These are phyloP conservation scores for Vinca minor DNA, from an alignment of 257 asterid genomes.

Conservation along the genomic window DNA sequence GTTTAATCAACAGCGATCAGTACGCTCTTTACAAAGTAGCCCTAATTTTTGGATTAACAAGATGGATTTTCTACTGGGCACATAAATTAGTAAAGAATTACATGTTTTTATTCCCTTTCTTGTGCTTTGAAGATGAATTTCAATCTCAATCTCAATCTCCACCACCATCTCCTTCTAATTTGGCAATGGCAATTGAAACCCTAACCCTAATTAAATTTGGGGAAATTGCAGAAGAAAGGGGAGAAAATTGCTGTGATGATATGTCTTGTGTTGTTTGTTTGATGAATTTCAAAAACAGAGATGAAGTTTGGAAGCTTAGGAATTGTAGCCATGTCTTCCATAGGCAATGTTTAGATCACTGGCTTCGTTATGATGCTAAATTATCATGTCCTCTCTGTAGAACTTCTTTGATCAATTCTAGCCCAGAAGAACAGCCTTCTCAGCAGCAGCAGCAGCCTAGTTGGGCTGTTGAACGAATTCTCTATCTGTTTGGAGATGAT, in stretches of 20 bases:
- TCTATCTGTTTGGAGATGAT: slow-evolving; percentile 76
- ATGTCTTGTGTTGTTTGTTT: slow-evolving; percentile 55
- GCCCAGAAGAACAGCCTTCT: slow-evolving; percentile 11
- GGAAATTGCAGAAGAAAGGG: too few species aligned
- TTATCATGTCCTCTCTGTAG: slow-evolving; percentile 66
- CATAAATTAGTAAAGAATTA: slow-evolving; percentile 29
- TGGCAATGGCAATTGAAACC: slow-evolving; percentile 27
- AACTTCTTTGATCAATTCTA: slow-evolving; percentile 30
- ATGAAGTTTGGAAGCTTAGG: slow-evolving; percentile 54
- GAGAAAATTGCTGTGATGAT: slow-evolving; percentile 21
- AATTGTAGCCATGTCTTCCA: slow-evolving; percentile 75
- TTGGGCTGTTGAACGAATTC: slow-evolving; percentile 76
- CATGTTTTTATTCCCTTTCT: slow-evolving; percentile 16
- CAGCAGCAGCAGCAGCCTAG: slow-evolving; percentile 28
- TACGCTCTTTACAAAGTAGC: slow-evolving; percentile 49
- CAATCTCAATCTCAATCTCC: slow-evolving; percentile 6
- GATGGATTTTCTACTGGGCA: slow-evolving; percentile 45
- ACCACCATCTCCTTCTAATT: slow-evolving; percentile 17
- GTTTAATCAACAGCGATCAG: slow-evolving; percentile 37
- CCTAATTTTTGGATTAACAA: slow-evolving; percentile 39
- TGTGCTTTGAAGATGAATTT: slow-evolving; percentile 10
- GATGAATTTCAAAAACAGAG: slow-evolving; percentile 35
- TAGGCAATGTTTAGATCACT: slow-evolving; percentile 54
- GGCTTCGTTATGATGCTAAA: slow-evolving; percentile 47
- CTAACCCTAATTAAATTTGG: slow-evolving; percentile 44